A percentile compares a stretch with the other conserved stretches of the same genome.
phyloP scores from a whole-genome alignment of 345 rosid genomes.

The Rhizophora mangle region DNA sequence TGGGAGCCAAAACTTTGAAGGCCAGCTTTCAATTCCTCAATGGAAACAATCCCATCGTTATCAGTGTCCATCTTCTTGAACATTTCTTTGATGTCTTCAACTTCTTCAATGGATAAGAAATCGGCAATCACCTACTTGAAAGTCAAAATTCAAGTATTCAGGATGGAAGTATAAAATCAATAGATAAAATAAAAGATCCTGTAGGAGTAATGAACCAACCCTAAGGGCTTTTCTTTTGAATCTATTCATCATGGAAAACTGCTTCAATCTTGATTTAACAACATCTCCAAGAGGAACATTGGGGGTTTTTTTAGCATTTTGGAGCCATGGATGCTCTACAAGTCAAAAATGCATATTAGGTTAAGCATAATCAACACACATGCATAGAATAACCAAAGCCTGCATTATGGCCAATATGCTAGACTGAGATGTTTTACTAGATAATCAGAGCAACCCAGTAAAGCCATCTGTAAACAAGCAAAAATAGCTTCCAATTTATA shows the following conservation, averaged over 20 bases:
- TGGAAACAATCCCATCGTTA: constrained; percentile 81
- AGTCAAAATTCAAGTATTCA: constrained; percentile 6
- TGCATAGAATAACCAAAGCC: neutral
- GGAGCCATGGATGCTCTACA: constrained; percentile 98
- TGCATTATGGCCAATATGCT: no score
- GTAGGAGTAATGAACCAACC: constrained; percentile 49
- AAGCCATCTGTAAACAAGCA: no score
- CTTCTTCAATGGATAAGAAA: constrained; percentile 84
- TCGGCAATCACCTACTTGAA: constrained; percentile 82
- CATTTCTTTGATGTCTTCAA: constrained; percentile 88
- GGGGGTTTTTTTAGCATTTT: constrained; percentile 95
- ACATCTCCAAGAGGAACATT: constrained; percentile 98
- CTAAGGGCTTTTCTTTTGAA: constrained; percentile 98
- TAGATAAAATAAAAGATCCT: constrained; percentile 5
- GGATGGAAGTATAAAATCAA: neutral
- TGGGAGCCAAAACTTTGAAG: constrained; percentile 66
- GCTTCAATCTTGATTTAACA: constrained; percentile 94
- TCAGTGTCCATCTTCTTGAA: constrained; percentile 93
- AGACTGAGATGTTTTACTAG: no score
- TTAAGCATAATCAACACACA: constrained; percentile 7
- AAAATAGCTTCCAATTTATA: no score
- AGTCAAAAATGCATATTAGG: constrained; percentile 17
- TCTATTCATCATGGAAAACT: constrained; percentile 99
- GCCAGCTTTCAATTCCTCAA: constrained; percentile 90
- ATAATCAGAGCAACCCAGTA: no score